Conservation (phyloP, 2,329 filamentous ascomycete genomes). For the Beauveria medogensis region DNA sequence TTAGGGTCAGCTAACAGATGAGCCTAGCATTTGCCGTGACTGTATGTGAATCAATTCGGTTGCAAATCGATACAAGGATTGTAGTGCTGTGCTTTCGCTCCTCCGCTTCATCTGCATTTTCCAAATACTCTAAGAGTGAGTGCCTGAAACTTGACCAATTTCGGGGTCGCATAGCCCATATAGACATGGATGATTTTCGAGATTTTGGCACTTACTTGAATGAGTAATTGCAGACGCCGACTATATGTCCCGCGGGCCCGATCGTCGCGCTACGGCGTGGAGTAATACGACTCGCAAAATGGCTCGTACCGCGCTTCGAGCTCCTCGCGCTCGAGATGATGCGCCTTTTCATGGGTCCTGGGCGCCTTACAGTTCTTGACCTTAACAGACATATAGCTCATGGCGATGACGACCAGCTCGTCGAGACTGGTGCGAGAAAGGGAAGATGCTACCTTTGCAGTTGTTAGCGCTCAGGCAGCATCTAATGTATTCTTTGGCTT, state of each 20-base stretch:
- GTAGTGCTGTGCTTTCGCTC: neutral
- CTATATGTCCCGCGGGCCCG: neutral
- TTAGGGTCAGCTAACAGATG: neutral
- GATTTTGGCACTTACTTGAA: neutral
- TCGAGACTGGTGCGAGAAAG: too few relatives aligned
- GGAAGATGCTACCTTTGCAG: too few relatives aligned
- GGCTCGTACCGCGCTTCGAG: neutral
- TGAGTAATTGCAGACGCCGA: neutral
- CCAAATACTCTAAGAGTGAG: neutral
- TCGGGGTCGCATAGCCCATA: neutral
- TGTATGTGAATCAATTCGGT: neutral
- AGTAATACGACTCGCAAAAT: neutral
- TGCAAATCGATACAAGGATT: neutral
- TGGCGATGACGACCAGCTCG: too few relatives aligned
- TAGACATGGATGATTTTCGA: neutral
- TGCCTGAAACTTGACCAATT: neutral
- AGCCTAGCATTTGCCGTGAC: neutral
- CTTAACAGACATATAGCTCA: too few relatives aligned
- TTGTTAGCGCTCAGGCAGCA: too few relatives aligned
- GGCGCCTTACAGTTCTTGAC: neutral
- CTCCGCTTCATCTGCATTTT: neutral
- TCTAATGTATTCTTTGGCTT: too few relatives aligned
- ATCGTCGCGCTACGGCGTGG: neutral
- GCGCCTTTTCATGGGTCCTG: neutral
- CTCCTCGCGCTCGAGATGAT: neutral